Evolutionary conservation across 345 rosid genomes (phyloP), one percentile per base, ranked within the genome.

Genomic region (Sonneratia alba): DNA sequence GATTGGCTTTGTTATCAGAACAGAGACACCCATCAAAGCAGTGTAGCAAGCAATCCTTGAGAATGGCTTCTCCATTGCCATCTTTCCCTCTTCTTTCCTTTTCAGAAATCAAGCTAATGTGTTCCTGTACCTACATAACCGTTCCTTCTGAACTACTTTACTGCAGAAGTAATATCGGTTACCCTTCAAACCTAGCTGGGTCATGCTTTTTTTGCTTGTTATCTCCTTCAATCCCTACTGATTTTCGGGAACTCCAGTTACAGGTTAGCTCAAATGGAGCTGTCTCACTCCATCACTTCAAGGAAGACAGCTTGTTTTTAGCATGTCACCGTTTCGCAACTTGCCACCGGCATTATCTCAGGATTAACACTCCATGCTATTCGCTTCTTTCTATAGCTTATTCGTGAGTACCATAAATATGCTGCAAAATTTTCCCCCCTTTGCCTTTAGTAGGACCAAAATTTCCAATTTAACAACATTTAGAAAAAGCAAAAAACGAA

Each of bases 201-300:
- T 62, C 75, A 24, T 47, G 61, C n/a, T 64, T 49, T 73, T 66
- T 65, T 73, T 66, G 75, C 75, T 55, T 37, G 4, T 1, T n/a
- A 12, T 27, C 70, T 32, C 75, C 62, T 7, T 7, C 32, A 2
- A 34, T 72, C 57, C 22, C 45, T 72, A 69, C 64, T 22, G 24
- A 37, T 38, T n/a, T 48, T 51, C 7, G 36, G 67, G n/a, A 62
- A 45, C 32, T 56, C 9, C 61, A 24, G n/a, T 49, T 22, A 22
- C 57, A 53, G 57, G 21, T 19, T 4, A 53, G 3, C 57, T 53
- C n/a, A 4, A 19, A 53, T 3, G 57, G 22, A 16, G 57, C 22
- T 2, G 22, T 8, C 19, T 7, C n/a, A n/a, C n/a, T n/a, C n/a
- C n/a, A n/a, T n/a, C n/a, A n/a, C n/a, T n/a, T 53, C 57, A 53